A percentile compares a stretch with the other conserved stretches of the same genome.
These are phyloP conservation scores for Cladophialophora exuberans DNA, from an alignment of 2,329 filamentous ascomycete species.

Conservation along the genomic window DNA sequence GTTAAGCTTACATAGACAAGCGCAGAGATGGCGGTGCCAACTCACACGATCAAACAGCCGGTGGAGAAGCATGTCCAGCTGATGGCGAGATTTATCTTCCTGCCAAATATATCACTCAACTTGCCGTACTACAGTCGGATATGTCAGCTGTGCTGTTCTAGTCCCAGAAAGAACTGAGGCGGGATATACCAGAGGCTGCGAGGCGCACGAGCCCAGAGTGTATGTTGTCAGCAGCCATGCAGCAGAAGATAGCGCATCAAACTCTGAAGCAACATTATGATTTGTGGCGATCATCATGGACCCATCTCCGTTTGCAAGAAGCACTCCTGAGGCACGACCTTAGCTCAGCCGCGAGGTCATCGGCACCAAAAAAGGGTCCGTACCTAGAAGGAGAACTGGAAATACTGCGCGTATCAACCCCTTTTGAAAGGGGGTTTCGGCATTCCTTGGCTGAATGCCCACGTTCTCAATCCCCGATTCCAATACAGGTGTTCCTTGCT, in stretches of 20 bases:
- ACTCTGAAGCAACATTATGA: conserved; percentile 54
- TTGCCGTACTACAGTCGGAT: conserved; percentile 43
- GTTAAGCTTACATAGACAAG: background rate
- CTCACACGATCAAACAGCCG: conserved; percentile 43
- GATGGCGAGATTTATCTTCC: conserved; percentile 44
- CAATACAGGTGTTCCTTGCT: too few species aligned
- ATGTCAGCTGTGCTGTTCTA: too few species aligned
- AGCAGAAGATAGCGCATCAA: conserved; percentile 45
- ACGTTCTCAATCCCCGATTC: too few species aligned
- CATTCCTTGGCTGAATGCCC: too few species aligned
- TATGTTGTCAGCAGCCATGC: conserved; percentile 52
- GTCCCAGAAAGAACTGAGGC: background rate
- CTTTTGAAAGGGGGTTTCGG: too few species aligned
- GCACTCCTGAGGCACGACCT: conserved; percentile 56
- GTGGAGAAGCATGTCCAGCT: conserved; percentile 46
- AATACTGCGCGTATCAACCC: too few species aligned
- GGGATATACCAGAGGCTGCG: conserved; percentile 40
- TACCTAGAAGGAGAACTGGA: background rate
- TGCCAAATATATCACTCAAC: conserved; percentile 50
- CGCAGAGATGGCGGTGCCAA: conserved; percentile 3
- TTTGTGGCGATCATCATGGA: conserved; percentile 70
- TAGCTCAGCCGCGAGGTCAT: too few species aligned
- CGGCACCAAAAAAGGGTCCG: background rate
- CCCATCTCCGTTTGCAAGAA: conserved; percentile 66
- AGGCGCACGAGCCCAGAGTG: conserved; percentile 46